Percentiles rank a stretch among this genome's conserved stretches.
Conservation (phyloP, 1,139 yeast species). For the Pichia sp. region DNA sequence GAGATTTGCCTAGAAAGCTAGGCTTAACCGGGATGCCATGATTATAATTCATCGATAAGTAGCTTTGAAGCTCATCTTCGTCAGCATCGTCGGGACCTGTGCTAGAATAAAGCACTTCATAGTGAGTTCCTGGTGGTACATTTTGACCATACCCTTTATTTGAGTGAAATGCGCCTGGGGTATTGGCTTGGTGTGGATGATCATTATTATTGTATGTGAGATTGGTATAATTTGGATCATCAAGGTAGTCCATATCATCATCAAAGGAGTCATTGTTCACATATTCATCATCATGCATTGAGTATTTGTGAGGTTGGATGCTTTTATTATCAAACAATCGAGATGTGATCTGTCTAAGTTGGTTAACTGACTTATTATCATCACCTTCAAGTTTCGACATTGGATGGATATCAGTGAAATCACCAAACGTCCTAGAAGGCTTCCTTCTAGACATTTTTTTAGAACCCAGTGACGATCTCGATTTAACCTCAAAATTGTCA, state of each 20-base stretch:
- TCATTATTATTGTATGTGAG: slow-evolving; percentile 1
- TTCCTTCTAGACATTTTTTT: slow-evolving; percentile 7
- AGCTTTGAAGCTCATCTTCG: not conserved
- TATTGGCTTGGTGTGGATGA: not conserved
- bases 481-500: slow-evolving; percentile 13
- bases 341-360: slow-evolving; percentile 61
- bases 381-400: slow-evolving; percentile 5
- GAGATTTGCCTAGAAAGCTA: not conserved
- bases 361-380: slow-evolving; percentile 22
- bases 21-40: not conserved
- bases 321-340: slow-evolving; percentile 66
- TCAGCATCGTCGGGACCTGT: not conserved
- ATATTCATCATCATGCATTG: slow-evolving; percentile 44
- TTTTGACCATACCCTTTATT: not conserved
- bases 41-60: not conserved
- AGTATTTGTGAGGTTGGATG: slow-evolving; percentile 62
- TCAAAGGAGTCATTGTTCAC: slow-evolving; percentile 24
- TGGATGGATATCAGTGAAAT: slow-evolving; percentile 1
- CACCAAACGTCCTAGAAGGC: slow-evolving; percentile 4
- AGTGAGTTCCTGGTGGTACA: not conserved
- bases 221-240: slow-evolving; percentile 14
- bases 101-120: not conserved
- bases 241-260: slow-evolving; percentile 20
- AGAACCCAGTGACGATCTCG: slow-evolving; percentile 13
- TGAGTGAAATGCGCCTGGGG: not conserved